Base-by-base conservation (phyloP, 306 rosid species). In the Castanea crenata region DNA sequence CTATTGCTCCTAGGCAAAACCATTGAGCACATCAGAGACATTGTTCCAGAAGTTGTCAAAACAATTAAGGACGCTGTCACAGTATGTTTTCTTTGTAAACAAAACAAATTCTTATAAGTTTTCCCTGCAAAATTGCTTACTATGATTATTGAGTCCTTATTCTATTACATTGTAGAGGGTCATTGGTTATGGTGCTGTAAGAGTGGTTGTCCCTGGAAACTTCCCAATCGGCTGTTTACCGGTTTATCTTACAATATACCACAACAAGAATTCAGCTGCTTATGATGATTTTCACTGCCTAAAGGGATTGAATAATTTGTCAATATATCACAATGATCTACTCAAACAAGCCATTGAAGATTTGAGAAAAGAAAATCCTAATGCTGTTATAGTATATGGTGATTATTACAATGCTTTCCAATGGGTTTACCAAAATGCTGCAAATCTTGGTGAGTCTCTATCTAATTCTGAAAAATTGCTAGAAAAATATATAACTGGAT, bases 11-110 rank as follows among this genome's bases (percentile, higher is more conserved):
- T 20, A 80, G 84, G 76, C 8, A 80, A 80, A 19, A 35, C 75
- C 65, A 23, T 74, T 41, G 46, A 68, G 38, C 41, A 75, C 15
- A 41, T 41, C 3, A 74, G 29, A 32, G 14, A 56, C 31, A 55
- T 80, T 55, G 84, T 80, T 10, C 79, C 84, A 7, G 9, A 75
- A 18, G 84, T 80, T 55, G 79, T 80, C 32, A 62, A 74, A 41
- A 27, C 83, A 14, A 74, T 80, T 9, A 74, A 74, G 16, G 73
- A 2, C n/a, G 76, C 64, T 2, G 75, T 74, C n/a, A 18, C 69
- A 70, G 83, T 73, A 49, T 6, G 25, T 54, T 55, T 52, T 44
- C 6, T 25, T 7, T 9, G 69, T 23, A 27, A 27, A 25, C 23
- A 25, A 27, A 27, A 25, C 21, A 11, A 19, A 19, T 1, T 57